phyloP scores from a whole-genome alignment of 2,329 filamentous ascomycete genomes.

The Pseudogymnoascus sp. region DNA sequence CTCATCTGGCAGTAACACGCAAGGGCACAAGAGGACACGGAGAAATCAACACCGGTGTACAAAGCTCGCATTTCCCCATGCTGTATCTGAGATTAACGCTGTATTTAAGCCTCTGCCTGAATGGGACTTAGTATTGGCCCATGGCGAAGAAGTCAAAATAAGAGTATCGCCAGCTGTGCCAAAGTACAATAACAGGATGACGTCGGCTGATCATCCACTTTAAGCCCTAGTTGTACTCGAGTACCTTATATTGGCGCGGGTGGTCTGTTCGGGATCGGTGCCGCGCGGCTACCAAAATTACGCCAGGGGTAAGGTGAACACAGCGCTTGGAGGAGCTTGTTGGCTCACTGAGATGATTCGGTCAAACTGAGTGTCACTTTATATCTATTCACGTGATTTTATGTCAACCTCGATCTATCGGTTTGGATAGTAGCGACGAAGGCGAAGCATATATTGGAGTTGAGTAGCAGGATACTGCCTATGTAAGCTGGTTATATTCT shows the following conservation, averaged over 20 bases:
- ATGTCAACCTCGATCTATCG: neutral
- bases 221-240: neutral
- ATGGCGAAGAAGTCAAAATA: neutral
- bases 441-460: neutral
- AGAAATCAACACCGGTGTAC: neutral
- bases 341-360: neutral
- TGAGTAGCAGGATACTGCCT: neutral
- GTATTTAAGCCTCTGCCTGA: neutral
- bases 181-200: neutral
- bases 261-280: neutral
- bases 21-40: neutral
- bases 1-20: neutral
- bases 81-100: neutral
- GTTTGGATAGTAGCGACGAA: neutral
- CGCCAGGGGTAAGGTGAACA: neutral
- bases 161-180: slow-evolving; percentile 1
- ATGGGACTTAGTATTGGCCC: neutral
- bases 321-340: neutral
- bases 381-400: neutral
- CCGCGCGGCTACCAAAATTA: neutral
- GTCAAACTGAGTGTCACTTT: neutral
- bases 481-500: neutral
- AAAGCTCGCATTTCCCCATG: neutral
- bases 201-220: slow-evolving; percentile 5
- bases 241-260: neutral